Percentiles rank a stretch among this genome's conserved stretches.
Conservation (phyloP, 1,284 basidiomycete genomes). For the Trichosporon sp. region DNA sequence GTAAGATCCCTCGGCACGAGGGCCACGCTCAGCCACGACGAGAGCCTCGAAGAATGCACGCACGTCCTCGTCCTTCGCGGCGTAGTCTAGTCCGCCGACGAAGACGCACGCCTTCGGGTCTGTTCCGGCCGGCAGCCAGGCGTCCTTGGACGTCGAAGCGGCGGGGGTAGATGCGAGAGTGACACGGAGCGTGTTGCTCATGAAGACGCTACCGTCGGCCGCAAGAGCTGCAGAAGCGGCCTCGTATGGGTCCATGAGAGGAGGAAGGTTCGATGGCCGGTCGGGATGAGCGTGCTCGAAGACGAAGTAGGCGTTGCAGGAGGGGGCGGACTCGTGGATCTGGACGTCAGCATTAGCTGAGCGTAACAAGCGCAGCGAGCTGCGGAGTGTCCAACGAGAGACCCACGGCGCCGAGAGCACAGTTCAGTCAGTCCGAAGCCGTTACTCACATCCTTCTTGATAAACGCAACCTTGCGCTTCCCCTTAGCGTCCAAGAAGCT, state of each 20-base stretch:
- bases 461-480: conserved; percentile 92
- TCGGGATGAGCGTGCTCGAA: conserved; percentile 64
- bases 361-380: not conserved
- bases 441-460: conserved; percentile 64
- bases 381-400: no score
- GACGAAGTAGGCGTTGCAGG: conserved; percentile 79
- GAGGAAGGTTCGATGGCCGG: conserved; percentile 55
- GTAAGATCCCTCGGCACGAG: conserved; percentile 52
- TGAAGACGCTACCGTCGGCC: conserved; percentile 68
- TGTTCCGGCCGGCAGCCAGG: conserved; percentile 39
- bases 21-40: conserved; percentile 67
- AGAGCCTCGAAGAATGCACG: conserved; percentile 79
- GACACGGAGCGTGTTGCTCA: conserved; percentile 68
- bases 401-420: no score
- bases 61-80: conserved; percentile 82
- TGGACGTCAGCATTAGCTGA: conserved; percentile 24
- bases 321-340: conserved; percentile 64
- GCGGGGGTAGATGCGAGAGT: conserved; percentile 52
- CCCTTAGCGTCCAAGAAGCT: conserved; percentile 69
- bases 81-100: conserved; percentile 90
- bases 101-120: conserved; percentile 83
- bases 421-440: not conserved
- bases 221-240: conserved; percentile 58
- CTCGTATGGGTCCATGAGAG: conserved; percentile 65
- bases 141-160: conserved; percentile 35